phyloP scores from a whole-genome alignment of 2,329 filamentous ascomycete species.

The Penicillium capsulatum region DNA sequence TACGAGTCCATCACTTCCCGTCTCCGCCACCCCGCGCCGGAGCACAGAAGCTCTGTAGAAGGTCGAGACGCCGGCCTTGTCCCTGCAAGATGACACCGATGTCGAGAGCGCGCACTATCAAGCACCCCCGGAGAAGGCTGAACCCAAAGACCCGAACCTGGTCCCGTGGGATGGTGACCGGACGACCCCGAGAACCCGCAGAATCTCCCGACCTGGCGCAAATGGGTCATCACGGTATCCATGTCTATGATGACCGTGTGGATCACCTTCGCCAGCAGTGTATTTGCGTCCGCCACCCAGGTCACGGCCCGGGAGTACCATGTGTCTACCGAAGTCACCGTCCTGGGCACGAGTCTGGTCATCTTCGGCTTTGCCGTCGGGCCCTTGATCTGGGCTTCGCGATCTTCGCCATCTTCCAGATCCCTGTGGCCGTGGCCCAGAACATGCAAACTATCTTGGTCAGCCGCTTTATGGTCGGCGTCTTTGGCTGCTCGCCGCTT shows the following conservation, averaged over 20 bases:
- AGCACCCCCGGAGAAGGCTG: constrained; percentile 8
- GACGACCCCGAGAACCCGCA: constrained; percentile 31
- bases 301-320: constrained; percentile 42
- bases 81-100: too few relatives aligned
- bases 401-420: constrained; percentile 50
- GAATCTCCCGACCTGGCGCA: constrained; percentile 25
- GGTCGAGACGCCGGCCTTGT: too few relatives aligned
- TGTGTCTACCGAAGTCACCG: constrained; percentile 48
- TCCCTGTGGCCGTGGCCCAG: constrained; percentile 50
- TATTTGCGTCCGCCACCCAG: constrained; percentile 45
- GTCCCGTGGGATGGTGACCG: constrained; percentile 30
- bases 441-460: constrained; percentile 52
- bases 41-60: too few relatives aligned
- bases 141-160: constrained; percentile 26
- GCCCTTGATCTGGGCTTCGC: constrained; percentile 41
- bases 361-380: constrained; percentile 45
- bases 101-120: constrained; percentile 12
- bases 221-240: constrained; percentile 43
- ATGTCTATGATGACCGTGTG: constrained; percentile 45
- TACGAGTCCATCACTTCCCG: too few relatives aligned
- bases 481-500: constrained; percentile 49
- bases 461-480: constrained; percentile 50
- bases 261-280: constrained; percentile 47
- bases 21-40: too few relatives aligned
- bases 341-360: constrained; percentile 49